phyloP scores from a whole-genome alignment of 345 rosid genomes.

The Hypericum perforatum region DNA sequence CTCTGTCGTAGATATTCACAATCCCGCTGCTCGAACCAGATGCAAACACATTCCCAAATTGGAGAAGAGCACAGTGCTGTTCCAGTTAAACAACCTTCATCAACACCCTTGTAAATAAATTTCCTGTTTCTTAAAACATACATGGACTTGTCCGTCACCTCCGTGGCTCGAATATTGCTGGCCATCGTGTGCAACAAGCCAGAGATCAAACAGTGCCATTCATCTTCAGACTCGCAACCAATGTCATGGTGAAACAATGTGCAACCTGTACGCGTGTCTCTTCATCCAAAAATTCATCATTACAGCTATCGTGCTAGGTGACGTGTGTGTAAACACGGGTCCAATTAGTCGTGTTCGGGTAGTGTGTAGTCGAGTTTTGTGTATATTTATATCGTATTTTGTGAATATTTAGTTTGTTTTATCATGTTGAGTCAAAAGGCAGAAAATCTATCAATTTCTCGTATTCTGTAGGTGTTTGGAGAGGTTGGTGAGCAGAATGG shows the following conservation, averaged over 20 bases:
- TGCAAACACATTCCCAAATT: slow-evolving; percentile 52
- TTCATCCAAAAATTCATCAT: slow-evolving; percentile 45
- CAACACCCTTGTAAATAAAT: slow-evolving; percentile 72
- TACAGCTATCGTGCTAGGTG: slow-evolving; percentile 6
- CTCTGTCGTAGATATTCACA: slow-evolving; percentile 75
- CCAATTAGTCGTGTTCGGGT: too few species aligned
- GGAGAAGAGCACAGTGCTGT: slow-evolving; percentile 59
- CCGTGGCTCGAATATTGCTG: slow-evolving; percentile 67
- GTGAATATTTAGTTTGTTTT: too few species aligned
- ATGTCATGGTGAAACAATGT: slow-evolving; percentile 44
- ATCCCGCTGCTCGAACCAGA: slow-evolving; percentile 88
- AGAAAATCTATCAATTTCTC: too few species aligned
- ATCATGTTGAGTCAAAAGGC: too few species aligned
- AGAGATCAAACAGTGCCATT: slow-evolving; percentile 71
- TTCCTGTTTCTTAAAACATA: slow-evolving; percentile 84
- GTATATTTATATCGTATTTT: too few species aligned
- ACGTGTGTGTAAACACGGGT: too few species aligned
- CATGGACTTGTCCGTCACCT: slow-evolving; percentile 82
- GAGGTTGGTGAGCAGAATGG: too few species aligned
- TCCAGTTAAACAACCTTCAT: slow-evolving; percentile 76
- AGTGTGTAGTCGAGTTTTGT: too few species aligned
- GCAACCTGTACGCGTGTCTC: slow-evolving; percentile 25
- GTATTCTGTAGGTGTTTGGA: too few species aligned
- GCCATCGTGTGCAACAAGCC: slow-evolving; percentile 64
- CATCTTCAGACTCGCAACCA: slow-evolving; percentile 82